Evolutionary conservation across 441 rosid genomes (phyloP).

Genomic region (Rhodomyrtus psidioides): DNA sequence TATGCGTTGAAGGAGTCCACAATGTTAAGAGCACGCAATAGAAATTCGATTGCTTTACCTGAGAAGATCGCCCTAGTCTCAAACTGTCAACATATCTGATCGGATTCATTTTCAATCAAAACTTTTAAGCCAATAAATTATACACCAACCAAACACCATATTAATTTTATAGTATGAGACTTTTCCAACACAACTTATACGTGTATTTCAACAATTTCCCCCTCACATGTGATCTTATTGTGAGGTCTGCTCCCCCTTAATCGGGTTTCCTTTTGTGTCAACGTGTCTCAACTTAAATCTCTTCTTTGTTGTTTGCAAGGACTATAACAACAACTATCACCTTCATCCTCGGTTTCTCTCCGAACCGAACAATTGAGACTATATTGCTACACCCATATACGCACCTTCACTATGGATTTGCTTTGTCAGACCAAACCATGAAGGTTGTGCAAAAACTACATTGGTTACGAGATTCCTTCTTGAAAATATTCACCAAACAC

Average conservation of each 20-base stretch:
- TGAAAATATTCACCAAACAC: not conserved
- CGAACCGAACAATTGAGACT: not conserved
- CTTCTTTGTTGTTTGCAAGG: not conserved
- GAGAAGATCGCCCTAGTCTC: accelerated
- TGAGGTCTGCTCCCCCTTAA: not conserved
- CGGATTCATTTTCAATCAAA: not conserved
- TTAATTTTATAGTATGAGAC: no score
- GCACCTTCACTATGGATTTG: not conserved
- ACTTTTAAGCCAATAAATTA: not conserved
- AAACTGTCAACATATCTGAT: not conserved
- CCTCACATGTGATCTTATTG: no score
- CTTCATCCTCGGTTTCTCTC: not conserved
- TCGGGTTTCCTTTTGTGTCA: not conserved
- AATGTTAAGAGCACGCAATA: not conserved
- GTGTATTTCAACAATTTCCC: not conserved
- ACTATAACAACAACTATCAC: not conserved
- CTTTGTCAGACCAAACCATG: not conserved
- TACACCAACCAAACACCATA: no score
- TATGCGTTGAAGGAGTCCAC: not conserved
- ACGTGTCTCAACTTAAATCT: not conserved
- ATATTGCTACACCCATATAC: accelerated
- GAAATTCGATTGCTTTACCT: not conserved
- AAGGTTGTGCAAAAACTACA: not conserved
- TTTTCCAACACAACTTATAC: not conserved
- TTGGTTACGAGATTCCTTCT: not conserved